Evolutionary conservation across 306 rosid species (phyloP).

Genomic region (Dryas alaskensis): DNA sequence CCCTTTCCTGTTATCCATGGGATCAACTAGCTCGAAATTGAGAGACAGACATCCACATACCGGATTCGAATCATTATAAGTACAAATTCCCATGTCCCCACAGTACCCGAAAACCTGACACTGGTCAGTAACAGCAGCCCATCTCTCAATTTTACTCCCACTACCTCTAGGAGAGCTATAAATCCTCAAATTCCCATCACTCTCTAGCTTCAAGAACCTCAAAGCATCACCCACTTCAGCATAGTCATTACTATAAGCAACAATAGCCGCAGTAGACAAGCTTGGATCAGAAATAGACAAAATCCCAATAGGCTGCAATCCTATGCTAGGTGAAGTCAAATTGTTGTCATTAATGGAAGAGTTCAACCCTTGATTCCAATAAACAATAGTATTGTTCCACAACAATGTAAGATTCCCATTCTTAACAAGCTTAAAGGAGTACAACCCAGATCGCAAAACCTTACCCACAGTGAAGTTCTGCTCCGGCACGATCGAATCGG

Average conservation of each 20-base stretch:
- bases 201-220: conserved; percentile 54
- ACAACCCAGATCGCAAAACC: conserved; percentile 48
- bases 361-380: conserved; percentile 57
- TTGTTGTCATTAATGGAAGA: conserved; percentile 38
- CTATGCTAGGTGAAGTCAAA: conserved; percentile 41
- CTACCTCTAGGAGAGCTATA: conserved; percentile 45
- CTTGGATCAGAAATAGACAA: conserved; percentile 45
- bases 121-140: conserved; percentile 68
- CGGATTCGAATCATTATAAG: conserved; percentile 51
- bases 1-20: conserved; percentile 49
- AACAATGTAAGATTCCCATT: conserved; percentile 50
- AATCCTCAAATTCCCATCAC: conserved; percentile 73
- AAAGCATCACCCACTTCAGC: conserved; percentile 38
- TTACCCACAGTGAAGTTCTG: conserved; percentile 50
- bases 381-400: conserved; percentile 49
- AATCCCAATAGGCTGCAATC: conserved; percentile 40
- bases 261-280: conserved; percentile 25
- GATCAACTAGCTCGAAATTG: conserved; percentile 61
- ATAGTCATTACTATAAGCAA: conserved; percentile 66
- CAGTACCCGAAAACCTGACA: conserved; percentile 70
- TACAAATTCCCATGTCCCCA: conserved; percentile 64
- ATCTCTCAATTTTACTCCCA: conserved; percentile 32
- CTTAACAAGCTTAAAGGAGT: conserved; percentile 36
- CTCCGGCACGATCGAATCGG: conserved; percentile 53
- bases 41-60: conserved; percentile 62